A percentile compares a stretch with the other conserved stretches of the same genome.
Evolutionary conservation across 2,329 filamentous ascomycete species (phyloP).

Genomic region (Xylaria hypoxylon): DNA sequence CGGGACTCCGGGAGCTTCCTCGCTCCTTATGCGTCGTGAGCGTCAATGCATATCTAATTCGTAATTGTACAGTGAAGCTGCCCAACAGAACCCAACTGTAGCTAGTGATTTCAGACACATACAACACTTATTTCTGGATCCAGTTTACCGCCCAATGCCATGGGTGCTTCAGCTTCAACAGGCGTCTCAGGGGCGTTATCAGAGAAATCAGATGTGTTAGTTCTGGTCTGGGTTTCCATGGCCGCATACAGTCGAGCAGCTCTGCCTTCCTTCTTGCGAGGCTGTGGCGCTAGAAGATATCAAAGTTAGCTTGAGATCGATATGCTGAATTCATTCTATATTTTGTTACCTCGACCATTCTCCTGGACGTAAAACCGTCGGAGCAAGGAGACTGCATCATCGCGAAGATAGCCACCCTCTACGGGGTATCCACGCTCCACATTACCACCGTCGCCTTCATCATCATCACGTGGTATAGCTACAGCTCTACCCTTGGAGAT

Average conservation of each 20-base stretch:
- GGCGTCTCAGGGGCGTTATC: conserved; percentile 46
- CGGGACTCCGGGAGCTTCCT: conserved; percentile 33
- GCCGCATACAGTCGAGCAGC: conserved; percentile 50
- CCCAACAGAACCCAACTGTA: neutral
- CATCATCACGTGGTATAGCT: conserved; percentile 52
- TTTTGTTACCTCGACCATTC: conserved; percentile 82
- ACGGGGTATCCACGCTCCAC: conserved; percentile 84
- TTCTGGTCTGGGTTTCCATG: conserved; percentile 47
- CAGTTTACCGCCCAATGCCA: conserved; percentile 28
- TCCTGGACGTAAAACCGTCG: conserved; percentile 98
- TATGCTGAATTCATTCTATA: conserved; percentile 1
- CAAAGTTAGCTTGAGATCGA: conserved; percentile 33
- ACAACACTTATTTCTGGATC: conserved; percentile 26
- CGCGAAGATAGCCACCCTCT: conserved; percentile 86
- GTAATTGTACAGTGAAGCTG: conserved; percentile 36
- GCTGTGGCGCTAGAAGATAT: conserved; percentile 48
- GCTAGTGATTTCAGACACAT: conserved; percentile 21
- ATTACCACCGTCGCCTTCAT: conserved; percentile 69
- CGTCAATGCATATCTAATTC: conserved; percentile 37
- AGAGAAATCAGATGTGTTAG: conserved; percentile 46
- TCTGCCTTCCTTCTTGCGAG: conserved; percentile 53
- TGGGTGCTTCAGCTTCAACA: conserved; percentile 40
- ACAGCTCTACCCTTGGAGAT: conserved; percentile 56
- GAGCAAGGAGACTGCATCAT: conserved; percentile 92
- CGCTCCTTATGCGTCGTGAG: conserved; percentile 35